phyloP scores from a whole-genome alignment of 2,329 filamentous ascomycete genomes.

The Lizonia empirigonia region DNA sequence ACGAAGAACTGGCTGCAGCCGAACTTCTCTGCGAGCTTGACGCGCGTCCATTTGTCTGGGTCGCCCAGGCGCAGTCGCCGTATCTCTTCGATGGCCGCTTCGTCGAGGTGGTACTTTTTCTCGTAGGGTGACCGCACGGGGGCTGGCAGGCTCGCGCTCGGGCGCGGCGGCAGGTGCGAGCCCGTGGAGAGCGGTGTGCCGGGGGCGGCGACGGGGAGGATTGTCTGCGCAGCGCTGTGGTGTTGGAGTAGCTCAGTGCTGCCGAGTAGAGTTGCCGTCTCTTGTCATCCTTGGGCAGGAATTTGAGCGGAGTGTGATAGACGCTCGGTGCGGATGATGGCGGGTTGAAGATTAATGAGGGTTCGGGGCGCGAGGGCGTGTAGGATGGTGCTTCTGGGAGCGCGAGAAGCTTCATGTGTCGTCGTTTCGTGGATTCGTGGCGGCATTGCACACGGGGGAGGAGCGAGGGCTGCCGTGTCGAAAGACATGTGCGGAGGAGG shows the following conservation, averaged over 20 bases:
- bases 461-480: slow-evolving; percentile 25
- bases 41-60: slow-evolving; percentile 64
- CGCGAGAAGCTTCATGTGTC: slow-evolving; percentile 54
- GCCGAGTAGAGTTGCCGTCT: slow-evolving; percentile 56
- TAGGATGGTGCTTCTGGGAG: slow-evolving; percentile 55
- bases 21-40: slow-evolving; percentile 65
- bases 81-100: slow-evolving; percentile 64
- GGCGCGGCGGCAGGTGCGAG: slow-evolving; percentile 31
- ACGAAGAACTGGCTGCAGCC: slow-evolving; percentile 68
- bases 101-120: slow-evolving; percentile 67
- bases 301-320: slow-evolving; percentile 68
- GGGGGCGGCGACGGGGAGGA: slow-evolving; percentile 34
- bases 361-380: slow-evolving; percentile 35
- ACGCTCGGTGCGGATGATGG: slow-evolving; percentile 67
- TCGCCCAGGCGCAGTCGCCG: slow-evolving; percentile 60
- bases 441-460: slow-evolving; percentile 43
- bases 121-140: slow-evolving; percentile 58
- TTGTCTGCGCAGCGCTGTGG: slow-evolving; percentile 26
- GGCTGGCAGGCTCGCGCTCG: slow-evolving; percentile 50
- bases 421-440: slow-evolving; percentile 53
- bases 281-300: slow-evolving; percentile 65
- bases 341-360: slow-evolving; percentile 63
- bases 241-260: slow-evolving; percentile 30
- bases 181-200: slow-evolving; percentile 36
- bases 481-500: slow-evolving; percentile 31